Conservation (phyloP, 1,284 basidiomycete species). For the Ganoderma meredithae region DNA sequence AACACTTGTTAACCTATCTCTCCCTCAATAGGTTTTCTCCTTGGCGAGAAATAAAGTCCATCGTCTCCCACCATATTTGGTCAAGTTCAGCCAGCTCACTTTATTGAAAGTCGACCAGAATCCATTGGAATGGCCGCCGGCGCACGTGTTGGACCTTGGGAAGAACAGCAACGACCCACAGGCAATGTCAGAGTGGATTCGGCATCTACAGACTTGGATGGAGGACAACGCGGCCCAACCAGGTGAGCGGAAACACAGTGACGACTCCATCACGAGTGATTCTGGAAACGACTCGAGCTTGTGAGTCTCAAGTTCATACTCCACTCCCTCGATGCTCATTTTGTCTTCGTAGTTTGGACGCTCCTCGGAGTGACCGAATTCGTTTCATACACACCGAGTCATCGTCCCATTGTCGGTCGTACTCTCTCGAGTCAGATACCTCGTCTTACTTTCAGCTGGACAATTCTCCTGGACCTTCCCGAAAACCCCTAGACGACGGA, state of each 20-base stretch:
- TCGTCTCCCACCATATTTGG: slow-evolving; percentile 81
- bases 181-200: slow-evolving; percentile 77
- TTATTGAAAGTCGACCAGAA: slow-evolving; percentile 92
- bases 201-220: slow-evolving; percentile 78
- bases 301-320: slow-evolving; percentile 16
- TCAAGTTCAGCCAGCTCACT: slow-evolving; percentile 76
- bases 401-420: slow-evolving; percentile 58
- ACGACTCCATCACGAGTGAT: slow-evolving; percentile 36
- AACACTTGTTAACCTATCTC: neutral
- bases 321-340: neutral
- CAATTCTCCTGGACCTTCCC: slow-evolving; percentile 29
- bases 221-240: slow-evolving; percentile 51
- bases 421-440: slow-evolving; percentile 67
- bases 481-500: slow-evolving; percentile 46
- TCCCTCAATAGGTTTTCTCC: slow-evolving; percentile 76
- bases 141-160: slow-evolving; percentile 54
- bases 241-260: slow-evolving; percentile 43
- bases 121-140: slow-evolving; percentile 91
- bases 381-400: slow-evolving; percentile 25
- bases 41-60: slow-evolving; percentile 88
- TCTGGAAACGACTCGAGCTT: slow-evolving; percentile 25
- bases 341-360: slow-evolving; percentile 16
- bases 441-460: slow-evolving; percentile 55
- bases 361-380: slow-evolving; percentile 22
- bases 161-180: slow-evolving; percentile 54